Conservation (phyloP, 2,329 filamentous ascomycete genomes). For the Blumeriella jaapii region DNA sequence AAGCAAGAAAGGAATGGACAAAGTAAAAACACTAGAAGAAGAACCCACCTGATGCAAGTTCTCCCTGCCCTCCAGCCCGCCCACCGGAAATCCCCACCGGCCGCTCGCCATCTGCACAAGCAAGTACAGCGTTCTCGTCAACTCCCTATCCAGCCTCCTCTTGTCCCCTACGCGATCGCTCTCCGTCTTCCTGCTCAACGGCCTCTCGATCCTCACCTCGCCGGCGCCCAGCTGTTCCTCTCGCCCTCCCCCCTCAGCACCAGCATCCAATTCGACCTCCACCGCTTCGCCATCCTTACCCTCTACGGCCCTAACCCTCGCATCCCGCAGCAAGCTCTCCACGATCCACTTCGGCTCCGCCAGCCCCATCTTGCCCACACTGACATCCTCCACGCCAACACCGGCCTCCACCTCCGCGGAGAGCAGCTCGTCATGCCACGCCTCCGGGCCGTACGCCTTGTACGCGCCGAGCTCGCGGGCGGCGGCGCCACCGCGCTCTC, state of each 20-base stretch:
- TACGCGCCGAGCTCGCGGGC: conserved; percentile 81
- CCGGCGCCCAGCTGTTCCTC: conserved; percentile 38
- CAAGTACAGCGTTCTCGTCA: conserved; percentile 79
- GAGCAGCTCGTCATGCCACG: conserved; percentile 86
- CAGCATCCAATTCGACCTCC: too few relatives aligned
- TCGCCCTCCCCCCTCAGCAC: conserved; percentile 32
- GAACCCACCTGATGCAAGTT: conserved; percentile 70
- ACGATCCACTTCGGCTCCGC: conserved; percentile 36
- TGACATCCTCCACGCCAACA: conserved; percentile 46
- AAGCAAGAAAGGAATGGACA: too few relatives aligned
- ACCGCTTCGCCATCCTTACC: conserved; percentile 58
- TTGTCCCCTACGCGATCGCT: conserved; percentile 68
- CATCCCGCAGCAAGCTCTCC: conserved; percentile 44
- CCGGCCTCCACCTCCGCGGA: conserved; percentile 45
- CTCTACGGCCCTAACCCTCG: conserved; percentile 17
- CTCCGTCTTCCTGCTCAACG: conserved; percentile 59
- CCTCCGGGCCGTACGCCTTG: conserved; percentile 55
- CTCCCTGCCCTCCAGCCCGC: conserved; percentile 57
- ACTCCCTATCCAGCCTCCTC: conserved; percentile 63
- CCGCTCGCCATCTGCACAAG: conserved; percentile 64
- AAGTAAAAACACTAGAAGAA: conserved; percentile 1
- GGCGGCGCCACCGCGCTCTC: conserved; percentile 59
- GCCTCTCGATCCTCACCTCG: conserved; percentile 57
- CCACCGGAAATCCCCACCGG: conserved; percentile 73
- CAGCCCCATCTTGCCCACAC: conserved; percentile 46